Percentiles rank a stretch among this genome's conserved stretches.
These are phyloP conservation scores for Trichoderma parareesei DNA, from an alignment of 495 filamentous ascomycete species.

Conservation along the genomic window DNA sequence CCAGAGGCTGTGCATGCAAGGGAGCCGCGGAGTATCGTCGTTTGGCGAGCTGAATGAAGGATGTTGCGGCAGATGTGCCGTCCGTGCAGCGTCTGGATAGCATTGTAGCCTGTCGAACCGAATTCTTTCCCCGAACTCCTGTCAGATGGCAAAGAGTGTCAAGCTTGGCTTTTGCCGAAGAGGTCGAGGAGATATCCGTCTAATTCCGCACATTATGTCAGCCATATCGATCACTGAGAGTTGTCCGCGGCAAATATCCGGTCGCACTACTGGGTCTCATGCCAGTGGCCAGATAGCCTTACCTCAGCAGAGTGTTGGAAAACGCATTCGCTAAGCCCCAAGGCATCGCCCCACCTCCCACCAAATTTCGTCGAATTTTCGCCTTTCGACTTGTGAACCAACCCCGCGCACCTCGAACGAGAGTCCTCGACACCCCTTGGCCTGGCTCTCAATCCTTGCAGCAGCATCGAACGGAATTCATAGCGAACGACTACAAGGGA, in stretches of 20 bases:
- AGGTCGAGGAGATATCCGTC: neutral
- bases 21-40: neutral
- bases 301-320: neutral
- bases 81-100: conserved; percentile 11
- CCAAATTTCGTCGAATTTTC: conserved; percentile 13
- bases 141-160: neutral
- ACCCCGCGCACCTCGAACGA: conserved; percentile 10
- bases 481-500: neutral
- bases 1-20: neutral
- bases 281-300: neutral
- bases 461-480: neutral
- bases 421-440: neutral
- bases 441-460: conserved; percentile 1
- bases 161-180: neutral
- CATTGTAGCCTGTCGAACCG: neutral
- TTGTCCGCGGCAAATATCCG: neutral
- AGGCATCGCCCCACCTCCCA: conserved; percentile 11
- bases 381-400: conserved; percentile 4
- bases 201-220: conserved; percentile 1
- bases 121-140: neutral
- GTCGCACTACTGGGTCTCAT: neutral
- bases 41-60: conserved; percentile 11
- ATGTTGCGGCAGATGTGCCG: neutral
- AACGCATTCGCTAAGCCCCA: conserved; percentile 9
- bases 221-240: neutral